phyloP scores from a whole-genome alignment of 345 rosid genomes.

The Arabidopsis suecica region DNA sequence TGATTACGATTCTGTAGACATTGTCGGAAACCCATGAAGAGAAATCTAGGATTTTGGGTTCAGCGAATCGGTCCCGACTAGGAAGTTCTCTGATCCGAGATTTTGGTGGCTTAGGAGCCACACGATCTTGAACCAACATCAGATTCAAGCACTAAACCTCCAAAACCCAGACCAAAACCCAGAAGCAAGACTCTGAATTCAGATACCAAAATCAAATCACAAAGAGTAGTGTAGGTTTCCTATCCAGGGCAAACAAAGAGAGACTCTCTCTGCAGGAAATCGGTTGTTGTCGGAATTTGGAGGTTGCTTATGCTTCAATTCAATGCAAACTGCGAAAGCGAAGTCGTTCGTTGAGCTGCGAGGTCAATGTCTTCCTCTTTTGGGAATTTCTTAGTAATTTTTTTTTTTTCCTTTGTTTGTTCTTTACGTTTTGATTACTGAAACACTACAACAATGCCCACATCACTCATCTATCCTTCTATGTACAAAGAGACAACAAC shows the following conservation, averaged over 20 bases:
- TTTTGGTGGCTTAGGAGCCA: conserved; percentile 58
- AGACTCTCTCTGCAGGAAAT: conserved; percentile 15
- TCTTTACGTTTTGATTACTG: conserved; percentile 30
- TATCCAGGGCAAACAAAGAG: background rate
- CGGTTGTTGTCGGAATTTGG: conserved; percentile 35
- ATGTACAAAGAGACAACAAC: conserved; percentile 24
- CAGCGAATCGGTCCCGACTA: conserved; percentile 52
- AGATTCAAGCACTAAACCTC: conserved; percentile 13
- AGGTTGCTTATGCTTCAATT: conserved; percentile 39
- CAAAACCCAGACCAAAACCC: conserved; percentile 23
- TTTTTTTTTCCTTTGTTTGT: background rate
- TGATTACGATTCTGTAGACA: conserved; percentile 53
- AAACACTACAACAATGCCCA: conserved; percentile 4
- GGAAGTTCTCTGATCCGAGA: conserved; percentile 56
- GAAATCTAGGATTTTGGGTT: conserved; percentile 74
- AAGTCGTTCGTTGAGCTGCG: conserved; percentile 34
- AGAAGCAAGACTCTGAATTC: background rate
- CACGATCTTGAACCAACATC: conserved; percentile 93
- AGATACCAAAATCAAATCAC: background rate
- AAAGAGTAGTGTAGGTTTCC: background rate
- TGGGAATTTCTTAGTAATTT: background rate
- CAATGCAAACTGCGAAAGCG: conserved; percentile 32
- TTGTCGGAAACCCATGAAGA: conserved; percentile 79
- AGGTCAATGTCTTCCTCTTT: conserved; percentile 17
- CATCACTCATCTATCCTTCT: conserved; percentile 15